Conservation (phyloP, 2,329 filamentous ascomycete species). For the Septoria linicola region DNA sequence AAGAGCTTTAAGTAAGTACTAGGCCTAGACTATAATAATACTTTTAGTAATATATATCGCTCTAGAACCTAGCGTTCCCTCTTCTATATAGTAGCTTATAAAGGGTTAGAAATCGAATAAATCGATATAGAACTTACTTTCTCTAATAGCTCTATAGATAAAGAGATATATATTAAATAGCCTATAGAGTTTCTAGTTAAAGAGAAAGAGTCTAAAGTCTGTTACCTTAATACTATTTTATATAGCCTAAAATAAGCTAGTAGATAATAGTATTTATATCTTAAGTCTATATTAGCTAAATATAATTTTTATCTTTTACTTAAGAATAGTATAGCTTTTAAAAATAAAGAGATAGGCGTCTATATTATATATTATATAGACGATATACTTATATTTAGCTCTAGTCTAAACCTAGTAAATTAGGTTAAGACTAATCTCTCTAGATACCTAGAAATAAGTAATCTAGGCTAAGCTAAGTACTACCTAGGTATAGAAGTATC, state of each 20-base stretch:
- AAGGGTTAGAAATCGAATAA: no score
- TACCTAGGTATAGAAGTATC: conserved; percentile 13
- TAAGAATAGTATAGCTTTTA: conserved; percentile 7
- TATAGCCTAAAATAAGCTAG: conserved; percentile 13
- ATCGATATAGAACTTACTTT: neutral
- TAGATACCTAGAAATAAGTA: conserved; percentile 11
- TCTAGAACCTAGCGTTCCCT: neutral
- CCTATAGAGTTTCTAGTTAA: conserved; percentile 9
- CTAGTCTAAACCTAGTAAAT: conserved; percentile 8
- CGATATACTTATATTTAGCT: conserved; percentile 16
- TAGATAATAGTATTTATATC: conserved; percentile 13
- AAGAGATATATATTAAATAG: conserved; percentile 11
- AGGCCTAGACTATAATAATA: conserved; percentile 6
- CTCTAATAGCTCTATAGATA: conserved; percentile 16
- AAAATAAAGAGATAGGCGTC: conserved; percentile 7
- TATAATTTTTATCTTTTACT: conserved; percentile 7
- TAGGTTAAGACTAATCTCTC: conserved; percentile 12
- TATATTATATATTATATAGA: conserved; percentile 11
- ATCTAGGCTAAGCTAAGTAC: conserved; percentile 6
- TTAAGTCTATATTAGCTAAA: conserved; percentile 11
- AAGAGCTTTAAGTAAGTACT: conserved; percentile 8
- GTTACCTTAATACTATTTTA: conserved; percentile 8
- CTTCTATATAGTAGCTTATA: neutral
- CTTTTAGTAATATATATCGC: conserved; percentile 10
- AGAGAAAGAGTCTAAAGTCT: conserved; percentile 5